Conservation (phyloP, 305 asterid species). For the Fraxinus sp. region DNA sequence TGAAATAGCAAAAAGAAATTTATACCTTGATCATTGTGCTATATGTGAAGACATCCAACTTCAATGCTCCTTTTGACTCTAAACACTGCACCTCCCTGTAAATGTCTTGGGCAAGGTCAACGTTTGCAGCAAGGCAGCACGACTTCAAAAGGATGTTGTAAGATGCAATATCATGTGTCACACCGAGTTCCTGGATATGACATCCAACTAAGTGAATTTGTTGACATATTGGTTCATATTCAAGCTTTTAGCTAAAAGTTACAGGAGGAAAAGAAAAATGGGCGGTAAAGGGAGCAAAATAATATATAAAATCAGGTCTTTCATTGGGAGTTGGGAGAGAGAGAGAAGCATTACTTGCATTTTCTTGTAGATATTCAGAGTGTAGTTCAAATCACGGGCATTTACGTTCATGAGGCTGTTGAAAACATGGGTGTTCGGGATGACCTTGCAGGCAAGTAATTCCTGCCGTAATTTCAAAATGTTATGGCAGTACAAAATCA, state of each 20-base stretch:
- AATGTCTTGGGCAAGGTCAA: conserved; percentile 76
- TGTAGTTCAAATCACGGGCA: conserved; percentile 76
- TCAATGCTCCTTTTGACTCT: conserved; percentile 64
- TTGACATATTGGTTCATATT: conserved; percentile 19
- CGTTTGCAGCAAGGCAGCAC: conserved; percentile 73
- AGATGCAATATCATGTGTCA: conserved; percentile 67
- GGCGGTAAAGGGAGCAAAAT: background rate
- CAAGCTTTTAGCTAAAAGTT: conserved; percentile 13
- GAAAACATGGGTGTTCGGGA: conserved; percentile 71
- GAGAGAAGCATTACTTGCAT: conserved; percentile 62
- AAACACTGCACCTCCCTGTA: conserved; percentile 55
- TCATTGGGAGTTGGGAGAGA: background rate
- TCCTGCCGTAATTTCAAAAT: conserved; percentile 55
- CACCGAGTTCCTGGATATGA: conserved; percentile 62
- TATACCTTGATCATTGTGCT: conserved; percentile 89
- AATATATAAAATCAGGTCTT: background rate
- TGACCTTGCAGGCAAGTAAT: conserved; percentile 52
- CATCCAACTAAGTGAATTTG: conserved; percentile 30
- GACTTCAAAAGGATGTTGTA: conserved; percentile 88
- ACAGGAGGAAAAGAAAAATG: conserved; percentile 12
- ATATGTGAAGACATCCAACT: conserved; percentile 88
- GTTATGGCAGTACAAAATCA: conserved; percentile 26
- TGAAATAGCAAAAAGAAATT: conserved; percentile 22
- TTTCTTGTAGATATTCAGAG: conserved; percentile 60
- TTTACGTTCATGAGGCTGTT: conserved; percentile 97